A percentile compares a stretch with the other conserved stretches of the same genome.
These are phyloP conservation scores for Lentinula raphanica DNA, from an alignment of 768 basidiomycete species.

Conservation along the genomic window DNA sequence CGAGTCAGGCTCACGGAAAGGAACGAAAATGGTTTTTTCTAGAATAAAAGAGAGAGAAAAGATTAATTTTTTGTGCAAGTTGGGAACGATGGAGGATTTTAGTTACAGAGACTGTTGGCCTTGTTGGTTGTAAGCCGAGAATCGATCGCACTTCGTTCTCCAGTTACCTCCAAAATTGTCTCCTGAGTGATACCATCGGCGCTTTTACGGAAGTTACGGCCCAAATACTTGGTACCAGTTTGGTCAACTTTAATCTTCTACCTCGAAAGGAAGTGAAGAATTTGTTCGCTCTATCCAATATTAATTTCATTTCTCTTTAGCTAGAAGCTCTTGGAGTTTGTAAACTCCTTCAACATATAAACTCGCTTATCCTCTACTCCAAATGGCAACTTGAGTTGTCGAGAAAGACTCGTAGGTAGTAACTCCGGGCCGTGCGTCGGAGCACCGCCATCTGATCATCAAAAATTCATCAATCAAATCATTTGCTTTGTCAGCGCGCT, in stretches of 20 bases:
- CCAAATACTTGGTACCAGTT: neutral
- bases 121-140: neutral
- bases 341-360: neutral
- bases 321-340: neutral
- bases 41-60: neutral
- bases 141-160: neutral
- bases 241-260: neutral
- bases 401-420: neutral
- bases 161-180: neutral
- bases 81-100: neutral
- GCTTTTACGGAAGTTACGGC: neutral
- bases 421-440: neutral
- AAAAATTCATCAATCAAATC: neutral
- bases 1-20: neutral
- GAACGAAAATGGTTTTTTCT: too few species aligned
- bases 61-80: neutral
- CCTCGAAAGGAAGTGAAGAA: neutral
- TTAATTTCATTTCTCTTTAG: too few species aligned
- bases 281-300: too few species aligned
- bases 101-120: neutral
- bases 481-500: neutral
- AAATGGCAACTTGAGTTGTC: neutral
- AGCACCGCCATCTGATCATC: neutral
- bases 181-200: neutral
- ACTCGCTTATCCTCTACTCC: neutral